phyloP scores from a whole-genome alignment of 352 stramenopile species.

The Phytophthora pseudosyringae region DNA sequence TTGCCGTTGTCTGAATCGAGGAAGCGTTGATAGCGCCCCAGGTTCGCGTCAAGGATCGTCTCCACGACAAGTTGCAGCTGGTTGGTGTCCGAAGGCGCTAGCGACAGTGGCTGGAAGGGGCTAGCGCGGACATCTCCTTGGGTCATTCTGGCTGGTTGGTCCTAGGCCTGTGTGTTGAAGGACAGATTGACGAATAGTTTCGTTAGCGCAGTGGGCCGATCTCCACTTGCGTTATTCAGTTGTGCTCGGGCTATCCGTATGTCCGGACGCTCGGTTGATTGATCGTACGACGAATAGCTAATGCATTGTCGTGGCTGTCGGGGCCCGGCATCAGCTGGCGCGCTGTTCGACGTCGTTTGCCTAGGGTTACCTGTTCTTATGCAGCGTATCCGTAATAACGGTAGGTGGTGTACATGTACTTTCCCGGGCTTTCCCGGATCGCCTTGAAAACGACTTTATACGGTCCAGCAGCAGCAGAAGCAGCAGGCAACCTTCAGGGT shows the following conservation, averaged over 20 bases:
- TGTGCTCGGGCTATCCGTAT: background rate
- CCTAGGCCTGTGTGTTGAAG: background rate
- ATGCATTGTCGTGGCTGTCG: background rate
- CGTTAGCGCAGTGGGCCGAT: background rate
- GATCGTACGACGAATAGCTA: background rate
- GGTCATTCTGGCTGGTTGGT: background rate
- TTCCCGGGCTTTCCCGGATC: too few relatives aligned
- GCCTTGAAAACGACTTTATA: too few relatives aligned
- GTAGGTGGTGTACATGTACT: too few relatives aligned
- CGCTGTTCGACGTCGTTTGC: too few relatives aligned
- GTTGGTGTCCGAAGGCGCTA: slow-evolving; percentile 21
- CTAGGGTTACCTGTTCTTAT: background rate
- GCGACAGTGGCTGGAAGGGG: slow-evolving; percentile 34
- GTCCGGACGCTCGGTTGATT: background rate
- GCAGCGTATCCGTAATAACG: background rate
- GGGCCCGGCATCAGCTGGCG: background rate
- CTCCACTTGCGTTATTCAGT: background rate
- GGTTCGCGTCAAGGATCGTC: slow-evolving; percentile 33
- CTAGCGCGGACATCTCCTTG: slow-evolving; percentile 9
- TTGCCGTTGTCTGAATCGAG: slow-evolving; percentile 9
- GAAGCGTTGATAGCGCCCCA: slow-evolving; percentile 40
- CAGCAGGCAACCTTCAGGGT: too few relatives aligned
- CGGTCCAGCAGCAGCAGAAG: too few relatives aligned
- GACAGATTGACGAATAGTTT: slow-evolving; percentile 2
- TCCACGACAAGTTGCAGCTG: slow-evolving; percentile 30